Percentiles rank a stretch among this genome's conserved stretches.
These are phyloP conservation scores for Monilinia laxa DNA, from an alignment of 2,329 filamentous ascomycete species.

Conservation along the genomic window DNA sequence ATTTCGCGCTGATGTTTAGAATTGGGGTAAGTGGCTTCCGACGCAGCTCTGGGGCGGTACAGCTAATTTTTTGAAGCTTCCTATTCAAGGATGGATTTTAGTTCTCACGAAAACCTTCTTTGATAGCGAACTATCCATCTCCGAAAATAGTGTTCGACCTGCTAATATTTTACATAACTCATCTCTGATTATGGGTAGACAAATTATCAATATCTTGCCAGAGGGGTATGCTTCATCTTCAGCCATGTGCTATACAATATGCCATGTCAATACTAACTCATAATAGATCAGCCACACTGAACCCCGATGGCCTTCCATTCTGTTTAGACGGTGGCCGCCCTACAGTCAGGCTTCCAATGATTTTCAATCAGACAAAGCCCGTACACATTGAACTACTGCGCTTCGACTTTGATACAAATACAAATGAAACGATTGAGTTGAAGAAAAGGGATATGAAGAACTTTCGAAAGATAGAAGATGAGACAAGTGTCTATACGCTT, in stretches of 20 bases:
- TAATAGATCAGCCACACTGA: conserved; percentile 75
- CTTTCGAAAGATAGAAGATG: conserved; percentile 63
- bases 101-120: conserved; percentile 78
- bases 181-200: conserved; percentile 90
- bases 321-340: conserved; percentile 69
- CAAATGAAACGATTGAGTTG: conserved; percentile 77
- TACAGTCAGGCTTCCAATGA: conserved; percentile 71
- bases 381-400: conserved; percentile 86
- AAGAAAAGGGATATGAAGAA: conserved; percentile 68
- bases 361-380: conserved; percentile 90
- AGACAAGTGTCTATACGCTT: conserved; percentile 59
- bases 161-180: conserved; percentile 86
- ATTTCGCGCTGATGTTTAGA: conserved; percentile 90
- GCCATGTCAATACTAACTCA: conserved; percentile 20
- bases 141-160: conserved; percentile 88
- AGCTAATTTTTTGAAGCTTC: conserved; percentile 52
- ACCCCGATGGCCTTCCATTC: conserved; percentile 76
- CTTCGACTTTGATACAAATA: conserved; percentile 76
- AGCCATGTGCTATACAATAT: background rate
- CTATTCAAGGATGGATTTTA: conserved; percentile 70
- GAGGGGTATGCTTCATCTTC: conserved; percentile 64
- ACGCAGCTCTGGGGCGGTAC: conserved; percentile 7
- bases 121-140: conserved; percentile 88
- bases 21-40: conserved; percentile 60
- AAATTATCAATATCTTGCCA: conserved; percentile 95